A percentile compares a stretch with the other conserved stretches of the same genome.
phyloP scores from a whole-genome alignment of 345 rosid genomes.

The Excoecaria cochinchinensis region DNA sequence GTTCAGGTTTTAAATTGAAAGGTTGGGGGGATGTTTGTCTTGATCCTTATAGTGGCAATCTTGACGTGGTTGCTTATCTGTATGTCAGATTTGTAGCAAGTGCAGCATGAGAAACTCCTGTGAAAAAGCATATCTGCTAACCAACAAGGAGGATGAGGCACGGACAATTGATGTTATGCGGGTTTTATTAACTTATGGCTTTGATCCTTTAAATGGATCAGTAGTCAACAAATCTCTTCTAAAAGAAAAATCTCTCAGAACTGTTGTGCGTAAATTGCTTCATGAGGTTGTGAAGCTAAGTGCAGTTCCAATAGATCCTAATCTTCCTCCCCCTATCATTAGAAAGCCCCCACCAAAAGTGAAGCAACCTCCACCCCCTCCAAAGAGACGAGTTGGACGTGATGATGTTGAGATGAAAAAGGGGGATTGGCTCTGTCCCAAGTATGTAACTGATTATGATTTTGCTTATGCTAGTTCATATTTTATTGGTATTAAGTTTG shows the following conservation, averaged over 20 bases:
- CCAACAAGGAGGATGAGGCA: slow-evolving; percentile 96
- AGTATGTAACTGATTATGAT: slow-evolving; percentile 49
- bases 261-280: slow-evolving; percentile 79
- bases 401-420: slow-evolving; percentile 97
- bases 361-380: slow-evolving; percentile 95
- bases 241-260: slow-evolving; percentile 75
- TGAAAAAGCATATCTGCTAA: slow-evolving; percentile 72
- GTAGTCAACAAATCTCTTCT: slow-evolving; percentile 58
- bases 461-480: background rate
- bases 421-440: slow-evolving; percentile 98
- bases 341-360: slow-evolving; percentile 89
- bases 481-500: background rate
- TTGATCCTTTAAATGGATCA: slow-evolving; percentile 59
- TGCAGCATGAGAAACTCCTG: slow-evolving; percentile 91
- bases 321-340: slow-evolving; percentile 85
- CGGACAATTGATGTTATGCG: slow-evolving; percentile 83
- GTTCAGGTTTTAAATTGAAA: background rate
- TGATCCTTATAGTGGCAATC: slow-evolving; percentile 7
- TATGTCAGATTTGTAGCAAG: slow-evolving; percentile 85
- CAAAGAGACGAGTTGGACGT: slow-evolving; percentile 88
- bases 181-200: slow-evolving; percentile 69
- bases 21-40: background rate
- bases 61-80: slow-evolving; percentile 18
- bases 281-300: slow-evolving; percentile 86
- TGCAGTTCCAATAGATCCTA: slow-evolving; percentile 89